Conservation (phyloP, 1,284 basidiomycete species). For the Heterobasidion parviporum region DNA sequence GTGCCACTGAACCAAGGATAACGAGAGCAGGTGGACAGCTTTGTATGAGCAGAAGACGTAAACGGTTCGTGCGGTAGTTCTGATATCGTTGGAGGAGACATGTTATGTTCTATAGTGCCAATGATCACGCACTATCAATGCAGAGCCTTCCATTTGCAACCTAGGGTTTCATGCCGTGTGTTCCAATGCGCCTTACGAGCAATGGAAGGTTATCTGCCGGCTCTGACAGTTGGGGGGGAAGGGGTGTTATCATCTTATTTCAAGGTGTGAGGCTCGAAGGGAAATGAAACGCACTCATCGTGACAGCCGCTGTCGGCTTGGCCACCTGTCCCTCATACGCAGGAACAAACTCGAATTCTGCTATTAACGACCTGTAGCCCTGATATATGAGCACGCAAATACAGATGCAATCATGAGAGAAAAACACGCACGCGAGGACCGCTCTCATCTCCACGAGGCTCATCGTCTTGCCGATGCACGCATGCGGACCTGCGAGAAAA, state of each 20-base stretch:
- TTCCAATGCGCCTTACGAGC: slow-evolving; percentile 7
- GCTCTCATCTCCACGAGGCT: slow-evolving; percentile 45
- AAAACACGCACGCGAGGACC: slow-evolving; percentile 16
- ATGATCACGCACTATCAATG: too few relatives aligned
- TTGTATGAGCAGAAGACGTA: not conserved
- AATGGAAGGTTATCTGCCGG: slow-evolving; percentile 18
- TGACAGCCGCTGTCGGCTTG: slow-evolving; percentile 30
- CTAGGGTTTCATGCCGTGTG: too few relatives aligned
- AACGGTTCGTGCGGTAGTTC: not conserved
- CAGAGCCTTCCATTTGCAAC: too few relatives aligned
- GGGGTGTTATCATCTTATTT: not conserved
- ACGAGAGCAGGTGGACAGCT: not conserved
- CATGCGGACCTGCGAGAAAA: slow-evolving; percentile 39
- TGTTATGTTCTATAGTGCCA: not conserved
- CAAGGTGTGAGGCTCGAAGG: not conserved
- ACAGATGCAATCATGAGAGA: not conserved
- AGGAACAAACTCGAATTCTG: slow-evolving; percentile 33
- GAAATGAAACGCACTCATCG: slow-evolving; percentile 29
- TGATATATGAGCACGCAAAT: not conserved
- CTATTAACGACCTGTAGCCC: slow-evolving; percentile 24
- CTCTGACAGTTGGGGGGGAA: slow-evolving; percentile 4
- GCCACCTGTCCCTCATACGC: slow-evolving; percentile 30
- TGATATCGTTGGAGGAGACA: not conserved
- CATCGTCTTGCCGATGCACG: slow-evolving; percentile 45
- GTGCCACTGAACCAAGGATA: too few relatives aligned